A percentile compares a stretch with the other conserved stretches of the same genome.
Conservation (phyloP, 495 filamentous ascomycete genomes). For the Hypoxylon lenormandii region DNA sequence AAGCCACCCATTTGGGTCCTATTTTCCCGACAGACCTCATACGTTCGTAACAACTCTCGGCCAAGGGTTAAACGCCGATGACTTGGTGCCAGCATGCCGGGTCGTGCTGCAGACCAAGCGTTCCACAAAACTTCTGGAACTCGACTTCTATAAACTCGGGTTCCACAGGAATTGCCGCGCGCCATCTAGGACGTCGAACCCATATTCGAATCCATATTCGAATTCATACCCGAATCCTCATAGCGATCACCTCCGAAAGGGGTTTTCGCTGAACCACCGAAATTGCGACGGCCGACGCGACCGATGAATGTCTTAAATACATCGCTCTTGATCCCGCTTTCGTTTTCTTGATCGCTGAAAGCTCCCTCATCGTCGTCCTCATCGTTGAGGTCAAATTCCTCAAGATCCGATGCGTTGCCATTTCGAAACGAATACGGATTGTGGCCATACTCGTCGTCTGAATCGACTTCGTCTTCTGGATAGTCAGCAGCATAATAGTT, state of each 20-base stretch:
- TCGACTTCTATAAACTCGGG: slow-evolving; percentile 11
- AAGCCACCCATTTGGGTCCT: not conserved
- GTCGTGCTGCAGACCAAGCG: slow-evolving; percentile 15
- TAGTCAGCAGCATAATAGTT: slow-evolving; percentile 68
- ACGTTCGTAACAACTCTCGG: slow-evolving; percentile 12
- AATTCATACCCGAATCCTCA: not conserved
- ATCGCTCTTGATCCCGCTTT: slow-evolving; percentile 24
- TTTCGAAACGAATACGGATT: slow-evolving; percentile 61
- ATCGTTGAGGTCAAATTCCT: slow-evolving; percentile 53
- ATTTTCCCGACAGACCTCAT: slow-evolving; percentile 19
- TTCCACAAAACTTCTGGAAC: slow-evolving; percentile 29
- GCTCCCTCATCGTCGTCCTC: slow-evolving; percentile 42
- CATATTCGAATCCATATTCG: not conserved
- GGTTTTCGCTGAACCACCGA: slow-evolving; percentile 31
- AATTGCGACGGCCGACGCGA: not conserved
- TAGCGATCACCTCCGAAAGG: slow-evolving; percentile 14
- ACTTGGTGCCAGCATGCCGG: slow-evolving; percentile 21
- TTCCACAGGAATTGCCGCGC: slow-evolving; percentile 31
- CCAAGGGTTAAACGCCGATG: slow-evolving; percentile 26
- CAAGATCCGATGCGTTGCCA: slow-evolving; percentile 60
- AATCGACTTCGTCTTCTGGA: slow-evolving; percentile 67
- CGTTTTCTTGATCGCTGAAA: slow-evolving; percentile 35
- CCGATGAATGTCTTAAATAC: slow-evolving; percentile 38
- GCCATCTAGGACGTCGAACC: slow-evolving; percentile 8
- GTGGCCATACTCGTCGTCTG: slow-evolving; percentile 63